A percentile compares a stretch with the other conserved stretches of the same genome.
phyloP scores from a whole-genome alignment of 768 basidiomycete genomes.

The Flagelloscypha sp. region DNA sequence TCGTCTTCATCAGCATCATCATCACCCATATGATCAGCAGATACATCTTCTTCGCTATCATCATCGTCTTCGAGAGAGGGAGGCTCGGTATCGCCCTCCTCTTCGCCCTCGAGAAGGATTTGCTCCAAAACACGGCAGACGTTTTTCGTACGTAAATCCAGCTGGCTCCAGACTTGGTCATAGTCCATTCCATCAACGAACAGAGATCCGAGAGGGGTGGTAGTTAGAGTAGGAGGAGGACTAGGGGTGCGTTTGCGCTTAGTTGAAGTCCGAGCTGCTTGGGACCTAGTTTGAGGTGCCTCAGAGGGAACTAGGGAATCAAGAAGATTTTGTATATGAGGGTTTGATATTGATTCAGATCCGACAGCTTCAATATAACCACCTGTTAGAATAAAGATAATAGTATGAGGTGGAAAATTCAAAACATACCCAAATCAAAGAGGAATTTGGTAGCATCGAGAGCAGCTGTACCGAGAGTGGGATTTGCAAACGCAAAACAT shows the following conservation, averaged over 20 bases:
- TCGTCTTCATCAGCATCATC: conserved; percentile 14
- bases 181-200: conserved; percentile 72
- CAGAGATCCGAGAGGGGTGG: conserved; percentile 71
- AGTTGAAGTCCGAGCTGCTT: conserved; percentile 31
- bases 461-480: conserved; percentile 47
- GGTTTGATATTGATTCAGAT: conserved; percentile 57
- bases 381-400: conserved; percentile 5
- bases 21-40: too few species aligned
- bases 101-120: conserved; percentile 39
- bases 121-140: conserved; percentile 64
- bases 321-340: conserved; percentile 59
- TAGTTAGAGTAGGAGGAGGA: conserved; percentile 30
- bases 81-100: conserved; percentile 22
- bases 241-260: conserved; percentile 35
- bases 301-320: conserved; percentile 56
- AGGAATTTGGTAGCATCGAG: conserved; percentile 64
- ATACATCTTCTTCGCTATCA: conserved; percentile 15
- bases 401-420: conserved; percentile 2
- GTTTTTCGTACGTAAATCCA: conserved; percentile 71
- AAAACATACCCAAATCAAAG: conserved; percentile 62
- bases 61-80: conserved; percentile 15
- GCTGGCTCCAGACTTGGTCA: conserved; percentile 90
- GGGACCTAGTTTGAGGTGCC: conserved; percentile 71
- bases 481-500: conserved; percentile 44
- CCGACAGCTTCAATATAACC: conserved; percentile 41